Conservation (phyloP, 352 stramenopile genomes). For the Phytophthora pluvialis region DNA sequence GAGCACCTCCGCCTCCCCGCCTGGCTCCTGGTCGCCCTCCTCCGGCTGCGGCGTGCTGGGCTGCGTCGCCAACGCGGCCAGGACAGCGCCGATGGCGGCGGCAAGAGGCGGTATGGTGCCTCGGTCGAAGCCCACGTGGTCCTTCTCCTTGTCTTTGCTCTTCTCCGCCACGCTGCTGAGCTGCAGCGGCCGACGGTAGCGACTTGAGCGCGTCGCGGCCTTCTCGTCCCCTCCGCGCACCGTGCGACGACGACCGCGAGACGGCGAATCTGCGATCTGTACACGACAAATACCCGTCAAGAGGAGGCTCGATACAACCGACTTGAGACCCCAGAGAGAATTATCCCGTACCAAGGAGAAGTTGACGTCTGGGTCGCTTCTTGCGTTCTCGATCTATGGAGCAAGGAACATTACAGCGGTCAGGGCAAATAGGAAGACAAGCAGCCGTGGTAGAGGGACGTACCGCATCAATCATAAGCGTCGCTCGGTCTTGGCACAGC, state of each 20-base stretch:
- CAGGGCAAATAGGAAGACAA: no score
- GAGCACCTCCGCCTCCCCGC: slow-evolving; percentile 47
- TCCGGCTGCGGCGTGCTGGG: slow-evolving; percentile 37
- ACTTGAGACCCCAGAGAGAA: no score
- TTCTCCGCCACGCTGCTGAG: slow-evolving; percentile 29
- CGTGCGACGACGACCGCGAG: slow-evolving; percentile 30
- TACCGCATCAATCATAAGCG: slow-evolving; percentile 77
- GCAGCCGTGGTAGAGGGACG: slow-evolving; percentile 18
- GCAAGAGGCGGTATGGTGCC: slow-evolving; percentile 30
- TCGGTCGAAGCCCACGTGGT: slow-evolving; percentile 45
- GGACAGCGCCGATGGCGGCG: neutral
- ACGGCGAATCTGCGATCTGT: slow-evolving; percentile 31
- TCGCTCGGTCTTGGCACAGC: slow-evolving; percentile 76
- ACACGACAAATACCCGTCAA: no score
- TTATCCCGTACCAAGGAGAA: slow-evolving; percentile 68
- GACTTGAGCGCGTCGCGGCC: slow-evolving; percentile 13
- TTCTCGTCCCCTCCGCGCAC: slow-evolving; percentile 29
- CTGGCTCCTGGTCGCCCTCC: slow-evolving; percentile 54
- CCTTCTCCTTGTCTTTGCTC: slow-evolving; percentile 32
- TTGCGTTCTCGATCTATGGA: slow-evolving; percentile 67
- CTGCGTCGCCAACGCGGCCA: slow-evolving; percentile 14
- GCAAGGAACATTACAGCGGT: no score
- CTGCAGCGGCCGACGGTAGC: slow-evolving; percentile 24
- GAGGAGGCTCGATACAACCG: no score
- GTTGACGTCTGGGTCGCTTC: slow-evolving; percentile 68